These are phyloP conservation scores for Trematosphaeria pertusa DNA, from an alignment of 2,329 filamentous ascomycete genomes.

Conservation along the genomic window DNA sequence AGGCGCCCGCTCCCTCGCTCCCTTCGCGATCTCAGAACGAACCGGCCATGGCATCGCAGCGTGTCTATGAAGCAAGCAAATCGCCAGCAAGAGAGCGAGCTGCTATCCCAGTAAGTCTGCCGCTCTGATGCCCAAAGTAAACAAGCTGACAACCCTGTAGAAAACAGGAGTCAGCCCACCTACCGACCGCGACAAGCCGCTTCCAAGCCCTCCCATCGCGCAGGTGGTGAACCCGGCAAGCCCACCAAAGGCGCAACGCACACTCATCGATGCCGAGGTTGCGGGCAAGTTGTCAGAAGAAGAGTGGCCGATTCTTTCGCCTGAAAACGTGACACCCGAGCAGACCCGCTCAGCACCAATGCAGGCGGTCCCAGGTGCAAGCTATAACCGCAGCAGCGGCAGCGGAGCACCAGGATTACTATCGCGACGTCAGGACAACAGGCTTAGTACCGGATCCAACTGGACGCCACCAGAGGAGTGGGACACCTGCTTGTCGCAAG, in stretches of 20 bases:
- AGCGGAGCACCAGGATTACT: not conserved
- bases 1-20: slow-evolving; percentile 17
- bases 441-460: no score
- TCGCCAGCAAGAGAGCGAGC: not conserved
- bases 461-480: no score
- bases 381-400: not conserved
- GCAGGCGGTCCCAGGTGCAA: not conserved
- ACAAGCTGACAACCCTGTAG: slow-evolving; percentile 11
- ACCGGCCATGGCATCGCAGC: slow-evolving; percentile 1
- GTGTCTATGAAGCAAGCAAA: not conserved
- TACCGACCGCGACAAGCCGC: slow-evolving; percentile 41
- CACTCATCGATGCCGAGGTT: slow-evolving; percentile 50
- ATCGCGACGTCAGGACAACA: no score
- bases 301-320: slow-evolving; percentile 37
- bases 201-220: slow-evolving; percentile 48
- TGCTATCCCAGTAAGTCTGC: slow-evolving; percentile 6
- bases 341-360: not conserved
- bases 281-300: slow-evolving; percentile 30
- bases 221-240: slow-evolving; percentile 38
- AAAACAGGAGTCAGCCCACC: slow-evolving; percentile 6
- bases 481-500: no score
- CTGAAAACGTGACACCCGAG: slow-evolving; percentile 25
- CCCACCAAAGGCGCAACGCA: slow-evolving; percentile 46
- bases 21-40: slow-evolving; percentile 1
- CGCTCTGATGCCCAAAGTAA: not conserved